phyloP scores from a whole-genome alignment of 352 stramenopile genomes.

The Phytophthora fragariaefolia region DNA sequence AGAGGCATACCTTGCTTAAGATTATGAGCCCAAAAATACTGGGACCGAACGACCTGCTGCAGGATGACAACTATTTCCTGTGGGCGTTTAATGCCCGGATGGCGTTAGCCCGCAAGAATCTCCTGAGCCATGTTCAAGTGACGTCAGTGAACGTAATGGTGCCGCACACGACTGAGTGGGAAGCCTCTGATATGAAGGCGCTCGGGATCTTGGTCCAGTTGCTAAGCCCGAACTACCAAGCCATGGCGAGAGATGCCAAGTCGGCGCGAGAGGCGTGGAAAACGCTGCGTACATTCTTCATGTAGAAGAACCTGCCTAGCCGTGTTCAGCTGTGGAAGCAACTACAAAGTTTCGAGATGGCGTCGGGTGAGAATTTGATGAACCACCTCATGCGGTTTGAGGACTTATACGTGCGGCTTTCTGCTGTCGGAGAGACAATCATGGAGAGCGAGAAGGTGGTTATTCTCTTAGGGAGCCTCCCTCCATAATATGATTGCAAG shows the following conservation, averaged over 20 bases:
- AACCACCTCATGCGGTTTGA: slow-evolving; percentile 23
- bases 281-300: slow-evolving; percentile 23
- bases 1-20: no score
- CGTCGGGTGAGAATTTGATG: slow-evolving; percentile 16
- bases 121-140: no score
- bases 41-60: no score
- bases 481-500: slow-evolving; percentile 31
- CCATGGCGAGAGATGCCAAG: slow-evolving; percentile 12
- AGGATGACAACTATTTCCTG: no score
- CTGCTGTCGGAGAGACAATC: slow-evolving; percentile 16
- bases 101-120: slow-evolving; percentile 18
- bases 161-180: no score
- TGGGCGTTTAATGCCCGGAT: slow-evolving; percentile 28
- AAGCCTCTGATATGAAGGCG: no score
- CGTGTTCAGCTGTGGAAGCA: slow-evolving; percentile 29
- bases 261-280: slow-evolving; percentile 17
- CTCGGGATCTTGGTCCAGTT: no score
- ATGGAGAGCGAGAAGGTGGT: slow-evolving; percentile 16
- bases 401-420: slow-evolving; percentile 18
- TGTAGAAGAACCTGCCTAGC: slow-evolving; percentile 23
- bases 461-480: slow-evolving; percentile 16
- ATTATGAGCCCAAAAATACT: no score
- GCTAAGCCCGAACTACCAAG: no score
- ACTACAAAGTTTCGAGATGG: slow-evolving; percentile 18
- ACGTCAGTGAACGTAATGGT: no score